Conservation (phyloP, 1,139 yeast genomes). For the Saccharomyces hybrid region DNA sequence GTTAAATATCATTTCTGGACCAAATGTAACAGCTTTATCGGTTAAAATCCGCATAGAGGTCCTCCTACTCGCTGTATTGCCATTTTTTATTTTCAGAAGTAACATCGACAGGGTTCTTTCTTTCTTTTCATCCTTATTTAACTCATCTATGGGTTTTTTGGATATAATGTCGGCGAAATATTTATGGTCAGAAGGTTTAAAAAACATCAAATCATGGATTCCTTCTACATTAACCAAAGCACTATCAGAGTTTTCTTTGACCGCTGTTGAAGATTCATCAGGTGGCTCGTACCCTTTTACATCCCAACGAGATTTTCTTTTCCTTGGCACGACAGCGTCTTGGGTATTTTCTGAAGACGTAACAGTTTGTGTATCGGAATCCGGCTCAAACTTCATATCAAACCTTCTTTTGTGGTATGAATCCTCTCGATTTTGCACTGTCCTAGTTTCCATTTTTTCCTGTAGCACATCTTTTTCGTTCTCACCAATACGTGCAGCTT, state of each 20-base stretch:
- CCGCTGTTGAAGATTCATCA: conserved; percentile 22
- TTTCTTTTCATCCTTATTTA: conserved; percentile 46
- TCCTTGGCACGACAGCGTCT: conserved; percentile 13
- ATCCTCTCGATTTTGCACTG: conserved; percentile 34
- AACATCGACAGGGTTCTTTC: conserved; percentile 59
- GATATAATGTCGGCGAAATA: conserved; percentile 59
- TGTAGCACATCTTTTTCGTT: conserved; percentile 32
- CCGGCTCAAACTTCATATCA: conserved; percentile 22
- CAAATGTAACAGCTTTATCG: conserved; percentile 56
- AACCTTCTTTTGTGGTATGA: conserved; percentile 40
- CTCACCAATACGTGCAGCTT: conserved; percentile 27
- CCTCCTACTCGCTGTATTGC: conserved; percentile 60
- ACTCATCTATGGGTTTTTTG: conserved; percentile 31
- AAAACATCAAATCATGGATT: conserved; percentile 52
- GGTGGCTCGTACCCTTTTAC: conserved; percentile 34
- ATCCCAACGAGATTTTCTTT: conserved; percentile 32
- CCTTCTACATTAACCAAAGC: conserved; percentile 58
- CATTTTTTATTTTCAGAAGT: conserved; percentile 68
- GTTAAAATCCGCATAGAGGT: conserved; percentile 62
- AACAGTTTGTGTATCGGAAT: background rate
- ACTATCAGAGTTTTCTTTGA: conserved; percentile 27
- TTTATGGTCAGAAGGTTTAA: conserved; percentile 65
- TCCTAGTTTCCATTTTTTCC: conserved; percentile 28
- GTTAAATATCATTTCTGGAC: conserved; percentile 62
- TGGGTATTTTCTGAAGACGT: conserved; percentile 22